Evolutionary conservation across 345 rosid genomes (phyloP), one percentile per base, ranked within the genome.

Genomic region (Eucalyptus virginea): DNA sequence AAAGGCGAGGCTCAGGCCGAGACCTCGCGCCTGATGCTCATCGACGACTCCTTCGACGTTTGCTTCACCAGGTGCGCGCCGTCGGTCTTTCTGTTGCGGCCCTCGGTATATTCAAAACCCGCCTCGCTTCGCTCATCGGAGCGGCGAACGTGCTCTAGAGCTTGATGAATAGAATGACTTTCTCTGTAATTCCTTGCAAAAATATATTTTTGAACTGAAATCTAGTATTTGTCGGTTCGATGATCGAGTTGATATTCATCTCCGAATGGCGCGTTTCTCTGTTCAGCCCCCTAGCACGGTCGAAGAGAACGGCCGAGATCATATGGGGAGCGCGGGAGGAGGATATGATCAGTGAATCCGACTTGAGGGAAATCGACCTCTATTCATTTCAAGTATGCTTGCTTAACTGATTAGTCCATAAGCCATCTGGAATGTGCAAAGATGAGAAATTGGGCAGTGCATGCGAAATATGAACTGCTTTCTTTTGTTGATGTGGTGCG

Each of bases 1-100:
- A 98, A 95, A 94, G 99, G 99, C 45, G 98, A 97, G 94, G 89
- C 93, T 91, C 98, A 95, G 90, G 99, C 99, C 30, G 96, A 98
- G 85, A 97, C 96, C 52, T 96, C 98, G 28, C 96, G 99, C 48
- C 97, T 93, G 91, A 98, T 98, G 99, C 99, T 98, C 90, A 45
- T 94, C 54, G 91, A 93, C 32, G 99, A 98, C 14, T 91, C 96
- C 88, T 97, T 97, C 92, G 96, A 95, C 88, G 93, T 92, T 90
- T 97, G 99, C 94, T 98, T 97, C 95, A 85, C 93, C 92, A 96
- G 98, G 99, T 96, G 32, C 26, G 87, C 81, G 52, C 80, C 34
- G 40, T 65, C 10, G 17, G 32, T 40, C 34, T 52, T 52, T 26
- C 62, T 12, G 17, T 18, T 86, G 62, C 45, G 32, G 5, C 52